Conservation (phyloP, 78 protist genomes). For the Planoprotostelium fungivorum region DNA sequence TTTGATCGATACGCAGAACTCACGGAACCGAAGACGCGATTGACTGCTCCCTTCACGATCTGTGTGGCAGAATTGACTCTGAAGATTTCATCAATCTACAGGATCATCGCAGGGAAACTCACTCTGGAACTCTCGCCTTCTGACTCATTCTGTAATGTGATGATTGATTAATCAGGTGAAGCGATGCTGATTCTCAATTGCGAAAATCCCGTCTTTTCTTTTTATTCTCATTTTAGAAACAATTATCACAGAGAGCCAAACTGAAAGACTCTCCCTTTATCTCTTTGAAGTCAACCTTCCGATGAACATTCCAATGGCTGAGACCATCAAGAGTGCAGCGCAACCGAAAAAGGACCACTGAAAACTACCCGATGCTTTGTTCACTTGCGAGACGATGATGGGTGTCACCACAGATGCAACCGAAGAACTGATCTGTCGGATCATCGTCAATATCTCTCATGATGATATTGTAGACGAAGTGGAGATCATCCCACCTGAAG, state of each 20-base stretch:
- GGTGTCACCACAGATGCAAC: background rate
- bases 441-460: background rate
- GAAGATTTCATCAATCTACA: background rate
- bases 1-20: background rate
- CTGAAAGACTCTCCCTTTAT: no score
- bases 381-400: background rate
- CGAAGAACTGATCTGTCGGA: background rate
- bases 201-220: no score
- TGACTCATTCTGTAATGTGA: conserved; percentile 1
- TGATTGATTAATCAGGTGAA: no score
- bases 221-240: no score
- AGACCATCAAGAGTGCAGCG: background rate
- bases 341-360: background rate
- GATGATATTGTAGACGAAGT: background rate
- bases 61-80: background rate
- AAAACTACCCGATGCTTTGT: background rate
- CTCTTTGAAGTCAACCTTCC: background rate
- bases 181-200: no score
- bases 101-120: background rate
- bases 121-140: background rate
- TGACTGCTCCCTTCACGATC: background rate
- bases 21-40: background rate
- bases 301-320: background rate
- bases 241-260: no score
- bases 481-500: background rate